These are phyloP conservation scores for Boletus pseudo-olivaceus DNA, from an alignment of 768 basidiomycete genomes.

Conservation along the genomic window DNA sequence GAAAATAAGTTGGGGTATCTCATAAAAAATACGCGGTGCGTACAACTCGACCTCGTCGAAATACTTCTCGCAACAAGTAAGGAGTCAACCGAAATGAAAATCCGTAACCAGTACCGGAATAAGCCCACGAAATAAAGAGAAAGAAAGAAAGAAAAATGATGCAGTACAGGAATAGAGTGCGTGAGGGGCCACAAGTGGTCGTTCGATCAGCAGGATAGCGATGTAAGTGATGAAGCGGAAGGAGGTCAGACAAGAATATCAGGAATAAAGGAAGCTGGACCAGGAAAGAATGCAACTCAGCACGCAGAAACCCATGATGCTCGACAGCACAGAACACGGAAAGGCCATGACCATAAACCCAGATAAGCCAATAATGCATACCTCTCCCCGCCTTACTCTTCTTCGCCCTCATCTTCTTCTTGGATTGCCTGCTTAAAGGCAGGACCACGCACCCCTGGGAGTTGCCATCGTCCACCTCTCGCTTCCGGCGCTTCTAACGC, in stretches of 20 bases:
- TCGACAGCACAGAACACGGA: constrained; percentile 9
- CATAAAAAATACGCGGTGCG: constrained; percentile 18
- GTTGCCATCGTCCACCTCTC: constrained; percentile 59
- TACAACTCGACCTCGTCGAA: constrained; percentile 1
- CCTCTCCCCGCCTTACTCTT: constrained; percentile 40
- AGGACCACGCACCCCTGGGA: constrained; percentile 66
- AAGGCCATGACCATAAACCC: constrained; percentile 8
- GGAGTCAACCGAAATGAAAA: constrained; percentile 7
- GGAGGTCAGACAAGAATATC: constrained; percentile 2
- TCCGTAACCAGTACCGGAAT: constrained; percentile 22
- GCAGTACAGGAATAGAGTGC: constrained; percentile 3
- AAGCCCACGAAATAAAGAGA: constrained; percentile 5
- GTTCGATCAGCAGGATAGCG: constrained; percentile 14
- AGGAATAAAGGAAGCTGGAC: not conserved
- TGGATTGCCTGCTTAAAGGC: constrained; percentile 72
- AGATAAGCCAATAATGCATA: constrained; percentile 2
- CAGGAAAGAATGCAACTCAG: constrained; percentile 6
- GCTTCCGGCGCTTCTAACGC: constrained; percentile 46
- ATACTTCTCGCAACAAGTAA: not conserved
- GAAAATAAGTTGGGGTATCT: constrained; percentile 25
- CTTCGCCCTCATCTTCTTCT: constrained; percentile 85
- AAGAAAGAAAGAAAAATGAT: not conserved
- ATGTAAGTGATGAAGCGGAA: constrained; percentile 8
- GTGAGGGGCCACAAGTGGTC: constrained; percentile 3
- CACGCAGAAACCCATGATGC: constrained; percentile 9